Base-by-base conservation (phyloP, 352 stramenopile genomes). In the Peronospora belbahrii region DNA sequence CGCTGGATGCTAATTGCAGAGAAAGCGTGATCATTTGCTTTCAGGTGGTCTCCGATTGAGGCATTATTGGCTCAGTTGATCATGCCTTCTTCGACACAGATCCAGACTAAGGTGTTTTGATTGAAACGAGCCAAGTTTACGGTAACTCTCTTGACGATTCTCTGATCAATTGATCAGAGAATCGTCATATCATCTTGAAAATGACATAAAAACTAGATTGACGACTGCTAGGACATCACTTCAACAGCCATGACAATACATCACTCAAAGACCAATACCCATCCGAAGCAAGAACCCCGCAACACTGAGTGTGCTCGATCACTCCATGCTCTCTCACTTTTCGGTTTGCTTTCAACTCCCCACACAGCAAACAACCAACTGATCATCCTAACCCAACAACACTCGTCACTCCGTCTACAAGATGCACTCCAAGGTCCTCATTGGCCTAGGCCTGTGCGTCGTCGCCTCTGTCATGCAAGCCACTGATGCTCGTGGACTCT, bases 371-470 rank as follows among this genome's bases (percentile, higher is more conserved):
- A 5, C 11, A 49, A 41, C 19, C 18, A 6, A n/a, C n/a, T n/a
- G n/a, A n/a, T n/a, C 24, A 11, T 2, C 18, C 31, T 1, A 34
- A 24, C 10, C 6, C 6, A 28, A 28, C 24, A 25, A 37, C 13
- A n/a, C n/a, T 17, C 15, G 11, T 7, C 5, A 20, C n/a, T 13
- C 11, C 28, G 10, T 17, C 34, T 9, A 4, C 37, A 45, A 31
- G 34, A 62, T 62, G 42, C 48, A 58, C 35, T 53, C 48, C 22
- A 62, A 58, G 35, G 13, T 47, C 2, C 30, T 62, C 14, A 10
- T 57, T 5, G n/a, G n/a, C n/a, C n/a, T 58, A 17, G 19, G 47
- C 4, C 42, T 62, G 17, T 58, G 48, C 28, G 11, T 52, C 42
- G 35, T 23, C 33, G 30, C 36, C 32, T 56, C 45, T 18, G 13